phyloP scores from a whole-genome alignment of 352 stramenopile species.

The Pythium oligandrum region DNA sequence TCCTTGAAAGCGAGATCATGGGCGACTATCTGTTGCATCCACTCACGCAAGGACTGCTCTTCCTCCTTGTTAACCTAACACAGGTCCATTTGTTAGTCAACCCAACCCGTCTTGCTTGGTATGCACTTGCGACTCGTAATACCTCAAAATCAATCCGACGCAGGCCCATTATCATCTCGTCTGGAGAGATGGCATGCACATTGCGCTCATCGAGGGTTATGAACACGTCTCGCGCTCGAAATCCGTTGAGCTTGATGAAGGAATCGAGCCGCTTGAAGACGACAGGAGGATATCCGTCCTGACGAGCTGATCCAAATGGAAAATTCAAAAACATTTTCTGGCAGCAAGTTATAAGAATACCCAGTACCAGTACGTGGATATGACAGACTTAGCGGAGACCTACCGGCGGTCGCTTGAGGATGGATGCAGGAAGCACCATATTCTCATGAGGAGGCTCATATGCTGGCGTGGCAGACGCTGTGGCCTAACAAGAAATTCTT shows the following conservation, averaged over 20 bases:
- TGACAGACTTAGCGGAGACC: too few relatives aligned
- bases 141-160: slow-evolving; percentile 45
- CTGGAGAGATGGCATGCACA: slow-evolving; percentile 25
- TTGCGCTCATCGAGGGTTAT: slow-evolving; percentile 41
- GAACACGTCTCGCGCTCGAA: slow-evolving; percentile 43
- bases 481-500: too few relatives aligned
- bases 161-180: slow-evolving; percentile 45
- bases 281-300: slow-evolving; percentile 38
- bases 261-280: slow-evolving; percentile 51
- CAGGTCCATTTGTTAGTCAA: background rate
- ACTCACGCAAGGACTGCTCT: slow-evolving; percentile 32
- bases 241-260: slow-evolving; percentile 44
- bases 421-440: too few relatives aligned
- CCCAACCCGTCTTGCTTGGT: background rate
- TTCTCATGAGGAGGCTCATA: too few relatives aligned
- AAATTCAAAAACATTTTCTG: slow-evolving; percentile 2
- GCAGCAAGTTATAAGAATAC: too few relatives aligned
- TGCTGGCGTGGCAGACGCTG: too few relatives aligned
- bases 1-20: slow-evolving; percentile 56
- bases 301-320: slow-evolving; percentile 9
- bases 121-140: background rate
- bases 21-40: slow-evolving; percentile 42
- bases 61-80: slow-evolving; percentile 36
- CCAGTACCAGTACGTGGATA: too few relatives aligned
- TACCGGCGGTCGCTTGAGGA: too few relatives aligned